A percentile compares a stretch with the other conserved stretches of the same genome.
phyloP scores from a whole-genome alignment of 108 stramenopile species.

The Fistulifera pelliculosa region DNA sequence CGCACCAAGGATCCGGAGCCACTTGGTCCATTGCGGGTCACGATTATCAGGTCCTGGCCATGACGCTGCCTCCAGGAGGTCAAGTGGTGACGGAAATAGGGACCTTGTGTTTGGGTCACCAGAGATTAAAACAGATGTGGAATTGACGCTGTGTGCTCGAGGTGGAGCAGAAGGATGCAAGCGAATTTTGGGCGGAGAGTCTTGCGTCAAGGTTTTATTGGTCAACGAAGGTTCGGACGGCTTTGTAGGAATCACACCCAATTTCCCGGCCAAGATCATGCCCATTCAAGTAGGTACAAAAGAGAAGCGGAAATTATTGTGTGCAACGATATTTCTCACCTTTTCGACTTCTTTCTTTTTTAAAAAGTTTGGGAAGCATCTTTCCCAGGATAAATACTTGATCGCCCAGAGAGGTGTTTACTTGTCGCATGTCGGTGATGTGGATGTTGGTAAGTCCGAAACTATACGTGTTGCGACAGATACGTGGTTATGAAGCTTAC shows the following conservation, averaged over 20 bases:
- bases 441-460: slow-evolving; percentile 22
- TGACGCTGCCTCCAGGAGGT: slow-evolving; percentile 25
- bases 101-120: slow-evolving; percentile 38
- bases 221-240: slow-evolving; percentile 28
- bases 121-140: slow-evolving; percentile 31
- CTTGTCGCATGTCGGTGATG: slow-evolving; percentile 41
- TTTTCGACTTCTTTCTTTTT: slow-evolving; percentile 1
- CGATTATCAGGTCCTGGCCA: slow-evolving; percentile 38
- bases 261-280: slow-evolving; percentile 50
- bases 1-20: slow-evolving; percentile 19
- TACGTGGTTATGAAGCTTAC: too few relatives aligned
- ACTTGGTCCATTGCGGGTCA: slow-evolving; percentile 30
- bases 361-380: slow-evolving; percentile 31
- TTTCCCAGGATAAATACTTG: slow-evolving; percentile 11
- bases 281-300: slow-evolving; percentile 17
- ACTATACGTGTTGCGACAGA: too few relatives aligned
- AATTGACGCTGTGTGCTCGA: slow-evolving; percentile 18
- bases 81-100: slow-evolving; percentile 29
- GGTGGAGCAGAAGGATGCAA: slow-evolving; percentile 19
- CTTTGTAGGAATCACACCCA: slow-evolving; percentile 47
- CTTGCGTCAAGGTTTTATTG: slow-evolving; percentile 39
- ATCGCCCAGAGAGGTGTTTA: slow-evolving; percentile 42
- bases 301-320: too few relatives aligned
- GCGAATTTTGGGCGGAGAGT: slow-evolving; percentile 36
- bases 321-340: not conserved